phyloP scores from a whole-genome alignment of 83 land plant genomes.

The Picea mariana region DNA sequence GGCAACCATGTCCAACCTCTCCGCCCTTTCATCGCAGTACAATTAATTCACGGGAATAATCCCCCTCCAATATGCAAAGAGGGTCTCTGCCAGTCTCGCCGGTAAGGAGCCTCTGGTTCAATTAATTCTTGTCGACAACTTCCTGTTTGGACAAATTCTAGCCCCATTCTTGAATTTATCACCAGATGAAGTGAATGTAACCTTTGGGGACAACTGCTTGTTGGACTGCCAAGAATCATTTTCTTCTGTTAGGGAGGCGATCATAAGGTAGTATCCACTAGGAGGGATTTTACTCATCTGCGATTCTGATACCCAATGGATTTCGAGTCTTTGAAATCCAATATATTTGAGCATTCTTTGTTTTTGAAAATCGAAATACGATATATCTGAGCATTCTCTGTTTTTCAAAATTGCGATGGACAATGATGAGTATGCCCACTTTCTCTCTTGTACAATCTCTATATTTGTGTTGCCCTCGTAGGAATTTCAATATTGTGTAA shows the following conservation, averaged over 20 bases:
- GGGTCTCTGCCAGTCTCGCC: conserved; percentile 17
- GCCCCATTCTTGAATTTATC: conserved; percentile 18
- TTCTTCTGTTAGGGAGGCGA: neutral
- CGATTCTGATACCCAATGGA: neutral
- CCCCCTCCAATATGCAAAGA: conserved; percentile 48
- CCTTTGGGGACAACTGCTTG: neutral
- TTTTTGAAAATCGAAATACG: no score
- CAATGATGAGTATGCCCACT: no score
- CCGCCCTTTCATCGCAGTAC: conserved; percentile 51
- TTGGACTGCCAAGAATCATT: neutral
- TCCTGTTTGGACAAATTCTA: neutral
- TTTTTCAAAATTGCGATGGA: no score
- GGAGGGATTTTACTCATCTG: neutral
- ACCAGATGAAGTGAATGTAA: conserved; percentile 32
- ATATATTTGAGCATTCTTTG: no score
- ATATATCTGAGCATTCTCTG: no score
- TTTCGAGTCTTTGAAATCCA: no score
- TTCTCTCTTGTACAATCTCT: no score
- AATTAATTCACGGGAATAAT: conserved; percentile 61
- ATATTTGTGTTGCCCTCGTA: no score
- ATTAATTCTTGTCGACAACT: conserved; percentile 62
- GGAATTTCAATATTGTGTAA: no score
- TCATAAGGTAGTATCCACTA: neutral
- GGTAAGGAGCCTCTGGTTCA: conserved; percentile 35
- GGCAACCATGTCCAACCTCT: conserved; percentile 53